Percentiles rank a stretch among this genome's conserved stretches.
These are phyloP conservation scores for Amanita pallidorosea DNA, from an alignment of 768 basidiomycete species.

Conservation along the genomic window DNA sequence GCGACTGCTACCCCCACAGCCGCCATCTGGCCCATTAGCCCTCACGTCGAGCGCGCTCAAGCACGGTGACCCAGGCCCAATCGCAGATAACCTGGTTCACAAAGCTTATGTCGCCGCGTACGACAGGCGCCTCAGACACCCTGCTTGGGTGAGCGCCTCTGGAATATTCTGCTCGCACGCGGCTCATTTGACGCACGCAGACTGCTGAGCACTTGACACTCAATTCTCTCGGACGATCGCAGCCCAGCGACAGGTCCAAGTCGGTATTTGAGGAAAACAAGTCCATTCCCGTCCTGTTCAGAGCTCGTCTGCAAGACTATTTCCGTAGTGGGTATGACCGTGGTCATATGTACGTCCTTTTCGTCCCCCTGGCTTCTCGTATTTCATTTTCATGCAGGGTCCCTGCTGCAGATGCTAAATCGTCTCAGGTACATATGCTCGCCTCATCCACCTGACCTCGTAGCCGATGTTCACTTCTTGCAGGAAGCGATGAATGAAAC, in stretches of 20 bases:
- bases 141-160: constrained; percentile 67
- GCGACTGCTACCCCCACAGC: constrained; percentile 16
- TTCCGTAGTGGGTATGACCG: constrained; percentile 91
- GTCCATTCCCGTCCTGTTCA: constrained; percentile 62
- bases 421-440: constrained; percentile 51
- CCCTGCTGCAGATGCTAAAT: constrained; percentile 92
- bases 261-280: constrained; percentile 81
- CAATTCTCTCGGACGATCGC: constrained; percentile 52
- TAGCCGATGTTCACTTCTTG: background rate
- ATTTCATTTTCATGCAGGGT: constrained; percentile 44
- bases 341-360: constrained; percentile 77
- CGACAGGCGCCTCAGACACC: constrained; percentile 83
- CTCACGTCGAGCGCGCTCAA: constrained; percentile 38
- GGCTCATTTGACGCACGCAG: constrained; percentile 24
- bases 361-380: background rate
- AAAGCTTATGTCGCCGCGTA: constrained; percentile 85
- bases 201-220: constrained; percentile 92
- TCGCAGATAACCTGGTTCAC: constrained; percentile 68
- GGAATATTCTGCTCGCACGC: background rate
- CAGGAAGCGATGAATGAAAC: constrained; percentile 95
- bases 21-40: constrained; percentile 21
- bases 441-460: background rate
- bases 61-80: constrained; percentile 81
- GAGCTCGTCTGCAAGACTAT: constrained; percentile 81
- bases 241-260: constrained; percentile 48